These are phyloP conservation scores for sunflower (Helianthus annuus) DNA, from an alignment of 129 eudicot genomes.

Conservation along the genomic window DNA sequence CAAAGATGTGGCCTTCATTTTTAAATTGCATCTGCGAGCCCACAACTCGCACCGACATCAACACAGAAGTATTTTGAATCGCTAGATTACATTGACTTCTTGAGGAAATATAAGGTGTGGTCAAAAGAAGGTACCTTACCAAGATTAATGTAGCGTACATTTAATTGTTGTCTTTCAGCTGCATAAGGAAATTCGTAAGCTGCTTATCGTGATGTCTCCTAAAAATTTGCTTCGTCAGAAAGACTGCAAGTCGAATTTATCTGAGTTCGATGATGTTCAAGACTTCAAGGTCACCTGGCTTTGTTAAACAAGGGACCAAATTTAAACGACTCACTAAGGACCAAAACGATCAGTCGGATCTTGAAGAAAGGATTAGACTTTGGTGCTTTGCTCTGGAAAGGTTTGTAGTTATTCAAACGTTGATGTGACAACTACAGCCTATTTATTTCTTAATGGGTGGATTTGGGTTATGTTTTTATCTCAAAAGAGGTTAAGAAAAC, in stretches of 20 bases:
- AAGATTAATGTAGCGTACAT: background rate
- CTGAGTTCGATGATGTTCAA: constrained; percentile 96
- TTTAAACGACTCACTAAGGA: constrained; percentile 96
- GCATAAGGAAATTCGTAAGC: constrained; percentile 96
- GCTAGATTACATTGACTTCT: too few species aligned
- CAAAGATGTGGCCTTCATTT: constrained; percentile 53
- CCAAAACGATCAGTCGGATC: constrained; percentile 86
- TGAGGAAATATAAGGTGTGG: too few species aligned
- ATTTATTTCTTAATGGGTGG: background rate
- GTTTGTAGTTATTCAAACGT: constrained; percentile 32
- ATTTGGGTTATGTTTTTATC: background rate
- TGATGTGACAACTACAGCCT: background rate
- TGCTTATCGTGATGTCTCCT: constrained; percentile 89
- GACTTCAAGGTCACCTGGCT: constrained; percentile 76
- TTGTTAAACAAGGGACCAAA: constrained; percentile 96
- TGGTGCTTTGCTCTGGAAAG: constrained; percentile 98
- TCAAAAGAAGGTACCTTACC: too few species aligned
- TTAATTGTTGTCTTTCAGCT: constrained; percentile 41
- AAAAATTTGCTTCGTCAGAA: constrained; percentile 97
- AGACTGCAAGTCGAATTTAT: constrained; percentile 90
- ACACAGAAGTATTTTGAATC: background rate
- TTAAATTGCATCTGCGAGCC: constrained; percentile 32
- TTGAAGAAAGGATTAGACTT: constrained; percentile 88
- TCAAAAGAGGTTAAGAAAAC: background rate
- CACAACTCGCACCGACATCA: constrained; percentile 12